Conservation (phyloP, 2,329 filamentous ascomycete genomes). For the Colletotrichum sansevieriae region DNA sequence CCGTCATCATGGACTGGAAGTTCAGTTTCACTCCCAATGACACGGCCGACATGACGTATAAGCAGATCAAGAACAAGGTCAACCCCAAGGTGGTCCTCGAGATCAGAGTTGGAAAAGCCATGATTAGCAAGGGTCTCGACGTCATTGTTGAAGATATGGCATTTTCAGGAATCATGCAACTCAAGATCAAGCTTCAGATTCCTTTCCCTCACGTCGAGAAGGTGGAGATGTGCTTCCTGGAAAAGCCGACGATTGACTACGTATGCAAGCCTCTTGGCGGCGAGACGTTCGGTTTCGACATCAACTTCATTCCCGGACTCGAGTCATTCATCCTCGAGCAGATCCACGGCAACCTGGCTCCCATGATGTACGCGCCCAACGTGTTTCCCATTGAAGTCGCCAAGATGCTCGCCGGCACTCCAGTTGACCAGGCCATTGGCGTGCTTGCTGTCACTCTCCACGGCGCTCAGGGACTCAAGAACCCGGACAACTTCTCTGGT, state of each 20-base stretch:
- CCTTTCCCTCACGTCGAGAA: constrained; percentile 96
- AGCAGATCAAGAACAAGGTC: constrained; percentile 93
- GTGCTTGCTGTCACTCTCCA: constrained; percentile 93
- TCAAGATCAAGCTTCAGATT: constrained; percentile 97
- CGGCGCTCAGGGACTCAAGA: constrained; percentile 92
- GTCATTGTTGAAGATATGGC: constrained; percentile 99
- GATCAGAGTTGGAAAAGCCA: constrained; percentile 92
- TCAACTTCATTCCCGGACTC: constrained; percentile 97
- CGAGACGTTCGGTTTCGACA: constrained; percentile 95
- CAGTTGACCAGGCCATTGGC: constrained; percentile 95
- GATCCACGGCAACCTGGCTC: constrained; percentile 91
- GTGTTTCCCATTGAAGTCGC: constrained; percentile 98
- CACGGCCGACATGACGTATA: constrained; percentile 87
- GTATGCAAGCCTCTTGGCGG: constrained; percentile 98
- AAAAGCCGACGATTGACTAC: constrained; percentile 91
- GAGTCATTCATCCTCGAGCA: constrained; percentile 95
- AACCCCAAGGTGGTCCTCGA: constrained; percentile 98
- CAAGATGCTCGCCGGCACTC: constrained; percentile 95
- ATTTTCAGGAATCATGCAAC: constrained; percentile 93
- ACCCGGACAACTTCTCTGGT: constrained; percentile 92
- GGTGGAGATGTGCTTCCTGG: constrained; percentile 94
- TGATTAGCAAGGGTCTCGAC: constrained; percentile 96
- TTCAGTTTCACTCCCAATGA: constrained; percentile 99
- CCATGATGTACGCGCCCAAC: constrained; percentile 98
- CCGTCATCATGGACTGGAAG: constrained; percentile 99